phyloP scores from a whole-genome alignment of 306 rosid genomes.

The Gynostemma pentaphyllum region DNA sequence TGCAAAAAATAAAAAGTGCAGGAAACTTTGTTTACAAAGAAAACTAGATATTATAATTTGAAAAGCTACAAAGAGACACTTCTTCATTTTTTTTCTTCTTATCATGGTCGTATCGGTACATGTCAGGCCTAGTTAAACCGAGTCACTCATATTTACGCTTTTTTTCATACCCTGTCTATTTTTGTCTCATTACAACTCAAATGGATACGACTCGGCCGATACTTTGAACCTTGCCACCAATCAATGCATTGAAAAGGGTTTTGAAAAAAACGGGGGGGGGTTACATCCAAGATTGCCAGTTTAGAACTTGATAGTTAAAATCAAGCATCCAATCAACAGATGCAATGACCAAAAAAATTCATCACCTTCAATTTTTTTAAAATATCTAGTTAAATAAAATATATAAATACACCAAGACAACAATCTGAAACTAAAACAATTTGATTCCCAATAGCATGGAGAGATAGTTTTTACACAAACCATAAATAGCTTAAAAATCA shows the following conservation, averaged over 20 bases:
- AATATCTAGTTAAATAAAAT: background rate
- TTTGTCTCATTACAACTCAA: too few relatives aligned
- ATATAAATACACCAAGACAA: background rate
- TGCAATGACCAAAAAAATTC: background rate
- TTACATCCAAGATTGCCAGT: slow-evolving; percentile 1
- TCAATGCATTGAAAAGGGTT: too few relatives aligned
- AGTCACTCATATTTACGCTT: too few relatives aligned
- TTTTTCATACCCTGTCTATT: too few relatives aligned
- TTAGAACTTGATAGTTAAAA: background rate
- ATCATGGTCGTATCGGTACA: too few relatives aligned
- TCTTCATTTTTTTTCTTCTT: background rate
- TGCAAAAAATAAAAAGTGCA: background rate
- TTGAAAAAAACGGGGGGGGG: too few relatives aligned
- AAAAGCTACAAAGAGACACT: background rate
- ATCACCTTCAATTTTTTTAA: background rate
- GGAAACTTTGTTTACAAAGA: background rate
- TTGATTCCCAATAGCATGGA: slow-evolving; percentile 2
- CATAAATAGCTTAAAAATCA: background rate
- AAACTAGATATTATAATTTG: background rate
- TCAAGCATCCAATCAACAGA: background rate
- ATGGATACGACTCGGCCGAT: too few relatives aligned
- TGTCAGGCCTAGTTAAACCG: too few relatives aligned
- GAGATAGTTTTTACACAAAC: background rate
- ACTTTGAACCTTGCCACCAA: too few relatives aligned
- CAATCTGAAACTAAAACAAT: background rate